These are phyloP conservation scores for Berkeleyomyces rouxiae DNA, from an alignment of 2,329 filamentous ascomycete genomes.

Conservation along the genomic window DNA sequence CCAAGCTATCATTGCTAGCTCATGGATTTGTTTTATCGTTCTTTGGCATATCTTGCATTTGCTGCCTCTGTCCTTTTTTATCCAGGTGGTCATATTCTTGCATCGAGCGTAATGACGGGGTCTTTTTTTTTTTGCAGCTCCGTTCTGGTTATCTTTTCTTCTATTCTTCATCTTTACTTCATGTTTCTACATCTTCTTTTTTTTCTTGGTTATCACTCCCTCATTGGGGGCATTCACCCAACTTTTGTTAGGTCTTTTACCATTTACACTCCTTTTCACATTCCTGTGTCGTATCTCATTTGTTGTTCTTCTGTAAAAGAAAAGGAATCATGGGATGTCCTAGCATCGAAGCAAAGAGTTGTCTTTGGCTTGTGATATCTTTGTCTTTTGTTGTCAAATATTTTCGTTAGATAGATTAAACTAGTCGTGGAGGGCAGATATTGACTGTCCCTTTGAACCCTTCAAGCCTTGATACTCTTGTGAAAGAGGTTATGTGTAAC, in stretches of 20 bases:
- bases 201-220: not conserved
- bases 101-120: constrained; percentile 21
- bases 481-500: not conserved
- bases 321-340: not conserved
- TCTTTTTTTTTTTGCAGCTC: not conserved
- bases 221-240: not conserved
- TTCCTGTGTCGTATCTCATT: not conserved
- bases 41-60: constrained; percentile 3
- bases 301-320: not conserved
- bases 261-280: not conserved
- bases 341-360: not conserved
- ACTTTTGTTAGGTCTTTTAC: not conserved
- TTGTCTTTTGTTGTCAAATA: not conserved
- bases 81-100: constrained; percentile 18
- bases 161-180: not conserved
- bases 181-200: not conserved
- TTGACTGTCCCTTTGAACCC: no score
- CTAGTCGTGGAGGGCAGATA: not conserved
- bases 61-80: not conserved
- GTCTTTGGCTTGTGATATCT: not conserved
- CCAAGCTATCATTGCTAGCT: not conserved
- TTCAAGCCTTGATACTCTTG: not conserved
- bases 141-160: not conserved
- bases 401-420: not conserved
- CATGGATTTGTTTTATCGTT: not conserved